phyloP scores from a whole-genome alignment of 2,329 filamentous ascomycete genomes.

The Harringtonia lauricola region DNA sequence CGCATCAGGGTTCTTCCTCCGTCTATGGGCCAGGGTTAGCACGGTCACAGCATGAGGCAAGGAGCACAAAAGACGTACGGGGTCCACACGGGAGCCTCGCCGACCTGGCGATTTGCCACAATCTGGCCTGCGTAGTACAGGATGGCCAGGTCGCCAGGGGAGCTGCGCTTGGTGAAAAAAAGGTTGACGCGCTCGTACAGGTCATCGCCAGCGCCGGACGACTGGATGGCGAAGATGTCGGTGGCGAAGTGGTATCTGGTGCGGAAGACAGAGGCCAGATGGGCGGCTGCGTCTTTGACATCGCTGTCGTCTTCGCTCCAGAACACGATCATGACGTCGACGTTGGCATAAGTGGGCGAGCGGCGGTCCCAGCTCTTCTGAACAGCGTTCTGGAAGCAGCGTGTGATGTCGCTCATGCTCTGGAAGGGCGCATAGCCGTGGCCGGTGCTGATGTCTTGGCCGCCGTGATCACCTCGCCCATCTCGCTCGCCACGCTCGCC shows the following conservation, averaged over 20 bases:
- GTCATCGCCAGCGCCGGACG: background rate
- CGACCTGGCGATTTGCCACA: background rate
- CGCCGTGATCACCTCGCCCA: background rate
- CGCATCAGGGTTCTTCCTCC: background rate
- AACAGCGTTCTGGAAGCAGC: slow-evolving; percentile 8
- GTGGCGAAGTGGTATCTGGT: slow-evolving; percentile 7
- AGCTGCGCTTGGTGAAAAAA: slow-evolving; percentile 6
- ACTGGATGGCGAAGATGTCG: slow-evolving; percentile 3
- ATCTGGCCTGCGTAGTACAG: slow-evolving; percentile 11
- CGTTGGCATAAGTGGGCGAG: slow-evolving; percentile 8
- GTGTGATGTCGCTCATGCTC: slow-evolving; percentile 10
- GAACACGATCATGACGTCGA: slow-evolving; percentile 9
- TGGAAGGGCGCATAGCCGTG: slow-evolving; percentile 1
- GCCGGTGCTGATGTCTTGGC: background rate
- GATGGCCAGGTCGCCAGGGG: slow-evolving; percentile 8
- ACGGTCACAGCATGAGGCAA: background rate
- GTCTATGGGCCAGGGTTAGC: no score
- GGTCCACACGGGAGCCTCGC: slow-evolving; percentile 7
- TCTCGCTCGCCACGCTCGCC: no score
- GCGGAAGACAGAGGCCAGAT: slow-evolving; percentile 8
- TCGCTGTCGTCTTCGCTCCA: slow-evolving; percentile 9
- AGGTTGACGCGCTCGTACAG: slow-evolving; percentile 3
- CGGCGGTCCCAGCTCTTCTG: slow-evolving; percentile 7
- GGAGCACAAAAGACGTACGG: slow-evolving; percentile 8
- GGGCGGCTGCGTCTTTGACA: background rate